Evolutionary conservation across 306 rosid genomes (phyloP), one percentile per base, ranked within the genome.

Genomic region (Medicago ruthenica): DNA sequence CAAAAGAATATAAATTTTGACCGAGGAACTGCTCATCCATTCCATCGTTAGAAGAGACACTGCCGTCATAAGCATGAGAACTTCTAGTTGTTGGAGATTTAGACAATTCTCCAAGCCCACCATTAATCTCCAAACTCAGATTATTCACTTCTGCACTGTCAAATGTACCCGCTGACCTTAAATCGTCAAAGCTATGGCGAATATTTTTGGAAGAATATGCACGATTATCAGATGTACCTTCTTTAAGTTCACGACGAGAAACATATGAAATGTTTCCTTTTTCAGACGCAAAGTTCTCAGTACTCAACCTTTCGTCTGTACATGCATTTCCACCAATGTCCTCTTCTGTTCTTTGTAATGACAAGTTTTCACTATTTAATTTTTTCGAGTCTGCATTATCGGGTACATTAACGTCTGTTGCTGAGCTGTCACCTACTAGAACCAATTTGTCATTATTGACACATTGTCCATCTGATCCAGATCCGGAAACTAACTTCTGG

Each of bases 11-110:
- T 39, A 27, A 11, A 64, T 51, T 64, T 36, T 51, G 87, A 70
- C 69, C 69, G 20, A 71, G 82, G 76, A 81, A 77, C 67, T 34
- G 86, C 63, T 90, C 93, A 45, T 90, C 89, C 67, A 58, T 47
- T 67, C 84, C 96, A 53, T 90, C 97, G 14, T 70, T 85, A 73
- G 98, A 92, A 63, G 96, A 92, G 60, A 88, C 36, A 58, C 96
- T 94, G 27, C 89, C 90, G 79, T 92, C 93, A 84, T 90, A 89
- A 54, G 93, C 92, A 75, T 71, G 86, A 61, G 65, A 82, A 74
- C 88, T 88, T 77, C 77, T 82, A 55, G 83, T 63, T 65, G 84
- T 75, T 70, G 97, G 80, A 24, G 85, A 90, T 84, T 79, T 86
- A 34, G 75, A 69, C 64, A 82, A 64, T 60, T 81, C 89, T 50